Percentiles rank a stretch among this genome's conserved stretches.
phyloP scores from a whole-genome alignment of 345 rosid genomes.

The Mangifera indica region DNA sequence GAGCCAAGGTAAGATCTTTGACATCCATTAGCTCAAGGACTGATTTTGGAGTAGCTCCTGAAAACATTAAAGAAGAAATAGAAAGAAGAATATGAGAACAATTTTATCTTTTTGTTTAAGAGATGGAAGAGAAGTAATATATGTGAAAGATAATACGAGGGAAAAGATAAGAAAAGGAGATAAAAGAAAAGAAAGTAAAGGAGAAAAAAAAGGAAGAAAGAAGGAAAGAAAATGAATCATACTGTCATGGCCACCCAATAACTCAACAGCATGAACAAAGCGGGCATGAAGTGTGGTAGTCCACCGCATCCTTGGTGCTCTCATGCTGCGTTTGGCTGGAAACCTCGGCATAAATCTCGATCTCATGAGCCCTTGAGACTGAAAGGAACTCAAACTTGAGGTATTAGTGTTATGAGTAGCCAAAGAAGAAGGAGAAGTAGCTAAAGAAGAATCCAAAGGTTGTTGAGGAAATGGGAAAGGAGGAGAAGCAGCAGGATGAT shows the following conservation, averaged over 20 bases:
- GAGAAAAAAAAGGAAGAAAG: conserved; percentile 10
- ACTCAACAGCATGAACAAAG: conserved; percentile 98
- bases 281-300: conserved; percentile 95
- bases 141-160: neutral
- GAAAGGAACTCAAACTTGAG: conserved; percentile 39
- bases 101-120: neutral
- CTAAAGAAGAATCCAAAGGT: conserved; percentile 37
- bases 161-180: neutral
- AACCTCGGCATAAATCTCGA: conserved; percentile 66
- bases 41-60: conserved; percentile 96
- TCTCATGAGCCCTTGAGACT: conserved; percentile 54
- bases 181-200: conserved; percentile 3
- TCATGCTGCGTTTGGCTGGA: conserved; percentile 57
- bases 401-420: conserved; percentile 20
- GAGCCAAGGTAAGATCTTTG: conserved; percentile 97
- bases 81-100: conserved; percentile 9
- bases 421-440: conserved; percentile 39
- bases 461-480: conserved; percentile 50
- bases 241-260: conserved; percentile 99
- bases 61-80: conserved; percentile 17
- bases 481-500: conserved; percentile 37
- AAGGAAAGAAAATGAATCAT: conserved; percentile 23
- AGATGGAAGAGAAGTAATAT: neutral
- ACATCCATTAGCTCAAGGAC: conserved; percentile 99
- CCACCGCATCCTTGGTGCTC: conserved; percentile 96